Conservation (phyloP, 345 rosid species). For the Salix suchowensis region DNA sequence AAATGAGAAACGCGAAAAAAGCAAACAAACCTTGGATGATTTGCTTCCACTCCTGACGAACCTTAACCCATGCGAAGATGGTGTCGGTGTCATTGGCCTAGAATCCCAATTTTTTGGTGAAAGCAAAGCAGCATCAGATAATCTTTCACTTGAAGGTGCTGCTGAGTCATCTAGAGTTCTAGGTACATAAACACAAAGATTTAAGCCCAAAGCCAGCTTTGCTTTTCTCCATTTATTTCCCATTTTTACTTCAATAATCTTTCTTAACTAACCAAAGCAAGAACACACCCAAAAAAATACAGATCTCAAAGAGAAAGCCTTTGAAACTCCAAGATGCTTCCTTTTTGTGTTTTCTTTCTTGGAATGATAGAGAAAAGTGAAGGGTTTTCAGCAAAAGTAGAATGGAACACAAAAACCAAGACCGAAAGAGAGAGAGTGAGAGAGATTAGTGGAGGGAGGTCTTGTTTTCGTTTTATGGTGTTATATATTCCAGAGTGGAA, state of each 20-base stretch:
- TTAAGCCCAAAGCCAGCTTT: constrained; percentile 25
- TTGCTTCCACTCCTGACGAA: constrained; percentile 65
- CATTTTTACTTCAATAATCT: constrained; percentile 8
- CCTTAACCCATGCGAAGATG: constrained; percentile 71
- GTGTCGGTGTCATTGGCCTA: constrained; percentile 74
- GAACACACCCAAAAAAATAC: constrained; percentile 7
- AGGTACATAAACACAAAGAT: constrained; percentile 28
- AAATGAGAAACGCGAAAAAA: constrained; percentile 6
- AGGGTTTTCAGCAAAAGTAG: constrained; percentile 39
- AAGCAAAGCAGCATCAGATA: constrained; percentile 79
- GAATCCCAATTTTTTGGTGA: constrained; percentile 56
- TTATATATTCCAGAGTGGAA: not conserved
- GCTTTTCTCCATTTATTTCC: constrained; percentile 32
- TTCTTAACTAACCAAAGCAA: constrained; percentile 8
- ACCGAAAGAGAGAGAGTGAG: constrained; percentile 10
- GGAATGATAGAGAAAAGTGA: constrained; percentile 27
- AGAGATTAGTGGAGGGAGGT: not conserved
- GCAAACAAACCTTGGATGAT: constrained; percentile 69
- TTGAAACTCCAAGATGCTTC: constrained; percentile 2
- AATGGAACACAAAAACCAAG: constrained; percentile 44
- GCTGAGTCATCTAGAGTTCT: constrained; percentile 25
- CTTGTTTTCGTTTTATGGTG: not conserved
- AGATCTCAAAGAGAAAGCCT: constrained; percentile 26
- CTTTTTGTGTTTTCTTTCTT: constrained; percentile 15
- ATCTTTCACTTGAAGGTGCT: constrained; percentile 44